Base-by-base conservation (phyloP, 305 asterid species). In the Fraxinus albicans region DNA sequence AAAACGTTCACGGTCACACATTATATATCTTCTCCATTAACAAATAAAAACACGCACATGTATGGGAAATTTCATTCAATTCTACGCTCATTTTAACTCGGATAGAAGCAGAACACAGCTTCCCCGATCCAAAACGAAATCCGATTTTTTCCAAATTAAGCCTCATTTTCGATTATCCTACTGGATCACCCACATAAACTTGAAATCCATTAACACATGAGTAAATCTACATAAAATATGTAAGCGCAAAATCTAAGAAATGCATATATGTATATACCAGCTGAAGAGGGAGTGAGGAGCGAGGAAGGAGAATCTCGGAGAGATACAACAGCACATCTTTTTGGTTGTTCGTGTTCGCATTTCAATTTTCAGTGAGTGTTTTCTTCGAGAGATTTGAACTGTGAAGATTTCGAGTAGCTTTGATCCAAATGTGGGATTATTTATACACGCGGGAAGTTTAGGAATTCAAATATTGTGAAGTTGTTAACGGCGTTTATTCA, bases 301-400 rank as follows among this genome's bases (percentile, higher is more conserved):
- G 73, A 83, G 87, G 81, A 77, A 77, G 40, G 90, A 70, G 34
- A 87, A 17, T 44, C 94, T 87, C 27, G 99, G 98, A 86, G 99
- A 94, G 76, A 84, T 90, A 87, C 99, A 92, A 91, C 95, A 81
- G 86, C 98, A 87, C 78, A 93, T 89, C 9, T 93, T 79, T 84
- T 92, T 91, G 38, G 93, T 87, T 86, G 88, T 93, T 83, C 96
- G 88, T 90, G 93, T 75, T 87, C 98, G 93, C 89, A 92, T 96
- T 90, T 93, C 99, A 97, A 93, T 94, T 60, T 15, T 36, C 74
- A 6, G 23, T 2, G 79, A 15, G 70, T 12, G 82, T 70, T 42
- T 35, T 4, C 27, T 79, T 8, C 29, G 19, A 40, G 17, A 40
- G 25, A 55, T 55, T 55, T 55, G 65, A n/a, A 55, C 27, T 55